Evolutionary conservation across 352 stramenopile species (phyloP).

Genomic region (Globisporangium viniferum): DNA sequence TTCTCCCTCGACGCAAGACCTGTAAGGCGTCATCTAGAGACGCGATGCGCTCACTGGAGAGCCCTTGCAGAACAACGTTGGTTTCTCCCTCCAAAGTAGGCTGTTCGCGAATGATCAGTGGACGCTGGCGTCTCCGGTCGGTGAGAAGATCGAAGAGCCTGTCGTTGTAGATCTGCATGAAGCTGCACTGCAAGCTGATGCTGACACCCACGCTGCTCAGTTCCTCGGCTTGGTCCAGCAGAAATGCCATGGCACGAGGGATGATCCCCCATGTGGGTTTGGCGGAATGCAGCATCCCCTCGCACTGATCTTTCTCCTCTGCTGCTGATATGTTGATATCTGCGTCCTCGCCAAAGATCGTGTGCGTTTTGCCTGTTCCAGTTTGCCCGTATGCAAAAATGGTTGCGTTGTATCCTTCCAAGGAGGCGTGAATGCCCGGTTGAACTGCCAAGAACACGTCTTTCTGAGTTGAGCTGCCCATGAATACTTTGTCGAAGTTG

Average conservation of each 20-base stretch:
- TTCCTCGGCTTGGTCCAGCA: constrained; percentile 37
- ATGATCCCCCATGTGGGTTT: constrained; percentile 70
- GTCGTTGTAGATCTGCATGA: constrained; percentile 96
- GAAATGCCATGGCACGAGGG: constrained; percentile 64
- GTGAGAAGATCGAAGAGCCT: constrained; percentile 89
- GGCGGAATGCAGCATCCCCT: neutral
- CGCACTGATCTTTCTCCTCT: neutral
- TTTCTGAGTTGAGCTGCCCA: constrained; percentile 51
- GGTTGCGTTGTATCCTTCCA: constrained; percentile 88
- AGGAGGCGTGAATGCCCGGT: constrained; percentile 52
- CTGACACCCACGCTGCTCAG: constrained; percentile 16
- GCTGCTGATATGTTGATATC: neutral
- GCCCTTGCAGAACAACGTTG: constrained; percentile 53
- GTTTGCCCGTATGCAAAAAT: constrained; percentile 93
- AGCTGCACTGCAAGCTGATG: constrained; percentile 74
- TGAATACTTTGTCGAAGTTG: constrained; percentile 75
- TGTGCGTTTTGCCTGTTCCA: constrained; percentile 91
- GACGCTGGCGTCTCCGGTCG: constrained; percentile 58
- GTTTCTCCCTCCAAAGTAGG: constrained; percentile 46
- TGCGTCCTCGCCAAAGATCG: constrained; percentile 76
- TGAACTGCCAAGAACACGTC: constrained; percentile 76
- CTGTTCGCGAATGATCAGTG: constrained; percentile 68
- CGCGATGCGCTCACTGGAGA: constrained; percentile 47
- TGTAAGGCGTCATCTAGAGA: constrained; percentile 48
- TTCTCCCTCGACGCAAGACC: constrained; percentile 43